Evolutionary conservation across 73 alveolate genomes (phyloP), one percentile per base, ranked within the genome.

Genomic region (Paramecium sexaurelia): DNA sequence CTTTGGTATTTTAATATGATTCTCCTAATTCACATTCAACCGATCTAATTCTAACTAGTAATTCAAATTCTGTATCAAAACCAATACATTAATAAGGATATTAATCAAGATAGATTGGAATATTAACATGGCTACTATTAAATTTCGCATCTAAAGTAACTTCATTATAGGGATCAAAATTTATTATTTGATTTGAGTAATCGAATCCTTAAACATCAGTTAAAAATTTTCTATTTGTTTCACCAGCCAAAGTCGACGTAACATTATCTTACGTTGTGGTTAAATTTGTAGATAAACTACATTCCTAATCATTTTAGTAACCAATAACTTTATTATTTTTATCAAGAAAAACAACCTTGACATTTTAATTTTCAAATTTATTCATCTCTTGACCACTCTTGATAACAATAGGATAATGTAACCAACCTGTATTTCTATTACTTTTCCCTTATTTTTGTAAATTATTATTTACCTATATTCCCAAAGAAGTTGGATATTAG

Each of bases 401-500:
- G 6, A 32, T 85, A 26, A 85, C 51, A 6, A 56, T 19, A 9
- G 47, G 82, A 20, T 55, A 66, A 33, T 66, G 82, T 11, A 57
- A 29, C 82, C 82, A 57, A n/a, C 82, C 45, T 0, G 92, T 47
- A 20, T 51, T 22, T 17, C 13, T 13, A 41, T 61, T 5, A 7
- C 10, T 13, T 7, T 45, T n/a, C 6, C 51, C 26, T n/a, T 85
- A 85, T 7, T 45, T 22, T 55, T 47, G n/a, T 15, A 84, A 15
- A 24, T 7, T 7, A n/a, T 26, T 33, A 33, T 85, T 85, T 3
- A 55, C 33, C 3, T 19, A 55, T 3, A 85, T 24, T 11, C 82
- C 33, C 15, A 85, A n/a, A 24, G 61, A 32, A 6, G 61, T 85
- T 20, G 92, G 92, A 33, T 45, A 85, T 11, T 55, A 40, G 7